These are phyloP conservation scores for Obelidium mucronatum DNA, from an alignment of 192 early-diverging fungal genomes.

Conservation along the genomic window DNA sequence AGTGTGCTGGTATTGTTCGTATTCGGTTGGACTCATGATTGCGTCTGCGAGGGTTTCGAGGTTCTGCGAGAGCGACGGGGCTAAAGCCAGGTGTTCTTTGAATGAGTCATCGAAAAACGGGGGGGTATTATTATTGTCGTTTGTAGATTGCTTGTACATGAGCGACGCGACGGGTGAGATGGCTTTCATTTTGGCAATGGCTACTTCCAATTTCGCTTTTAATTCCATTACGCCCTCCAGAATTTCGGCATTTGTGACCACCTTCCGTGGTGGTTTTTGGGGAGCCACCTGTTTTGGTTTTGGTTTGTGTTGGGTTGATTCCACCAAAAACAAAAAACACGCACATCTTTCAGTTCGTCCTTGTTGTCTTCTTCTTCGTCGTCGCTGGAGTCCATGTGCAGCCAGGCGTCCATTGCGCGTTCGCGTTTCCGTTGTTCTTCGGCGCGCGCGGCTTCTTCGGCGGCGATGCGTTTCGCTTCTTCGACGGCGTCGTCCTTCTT, in stretches of 20 bases:
- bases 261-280: slow-evolving; percentile 8
- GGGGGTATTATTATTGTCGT: too few relatives aligned
- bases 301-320: background rate
- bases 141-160: background rate
- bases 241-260: slow-evolving; percentile 12
- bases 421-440: slow-evolving; percentile 2
- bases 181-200: background rate
- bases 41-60: slow-evolving; percentile 17
- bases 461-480: background rate
- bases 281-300: background rate
- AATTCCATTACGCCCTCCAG: slow-evolving; percentile 2
- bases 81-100: background rate
- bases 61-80: background rate
- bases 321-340: background rate
- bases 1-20: background rate
- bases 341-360: too few relatives aligned
- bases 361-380: slow-evolving; percentile 23
- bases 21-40: too few relatives aligned
- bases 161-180: background rate
- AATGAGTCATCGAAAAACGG: background rate
- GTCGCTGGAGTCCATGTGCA: slow-evolving; percentile 14
- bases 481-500: slow-evolving; percentile 17
- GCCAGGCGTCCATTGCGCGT: slow-evolving; percentile 15
- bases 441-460: background rate
- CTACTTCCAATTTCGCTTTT: background rate